Evolutionary conservation across 495 filamentous ascomycete genomes (phyloP).

Genomic region (Penicillium samsonianum): DNA sequence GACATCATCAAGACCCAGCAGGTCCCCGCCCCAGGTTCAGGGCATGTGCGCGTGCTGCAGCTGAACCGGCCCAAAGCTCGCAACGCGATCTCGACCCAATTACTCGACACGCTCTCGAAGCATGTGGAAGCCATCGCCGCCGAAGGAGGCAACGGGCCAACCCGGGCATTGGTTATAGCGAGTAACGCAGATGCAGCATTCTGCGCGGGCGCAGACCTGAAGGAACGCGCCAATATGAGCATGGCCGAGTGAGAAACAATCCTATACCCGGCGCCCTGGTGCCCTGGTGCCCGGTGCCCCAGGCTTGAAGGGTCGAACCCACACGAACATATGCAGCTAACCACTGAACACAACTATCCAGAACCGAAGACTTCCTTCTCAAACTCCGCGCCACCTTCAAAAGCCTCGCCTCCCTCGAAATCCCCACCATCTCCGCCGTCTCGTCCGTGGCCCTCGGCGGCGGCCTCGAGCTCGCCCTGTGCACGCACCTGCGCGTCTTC

Average conservation of each 20-base stretch:
- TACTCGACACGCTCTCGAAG: conserved; percentile 68
- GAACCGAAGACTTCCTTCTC: conserved; percentile 73
- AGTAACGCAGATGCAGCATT: conserved; percentile 79
- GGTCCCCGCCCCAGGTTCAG: conserved; percentile 75
- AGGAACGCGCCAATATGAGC: conserved; percentile 77
- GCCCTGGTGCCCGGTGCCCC: not conserved
- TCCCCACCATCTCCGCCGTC: conserved; percentile 87
- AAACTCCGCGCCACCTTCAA: conserved; percentile 72
- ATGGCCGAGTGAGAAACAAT: conserved; percentile 58
- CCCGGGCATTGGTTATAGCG: conserved; percentile 75
- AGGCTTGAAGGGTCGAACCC: not conserved
- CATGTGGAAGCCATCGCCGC: conserved; percentile 67
- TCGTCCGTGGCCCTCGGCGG: conserved; percentile 82
- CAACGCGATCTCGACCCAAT: conserved; percentile 82
- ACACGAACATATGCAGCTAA: conserved; percentile 1
- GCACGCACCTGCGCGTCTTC: conserved; percentile 83
- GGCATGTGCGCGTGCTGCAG: conserved; percentile 83
- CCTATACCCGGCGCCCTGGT: not conserved
- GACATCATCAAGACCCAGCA: conserved; percentile 68
- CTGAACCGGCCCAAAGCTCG: conserved; percentile 81
- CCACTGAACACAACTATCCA: conserved; percentile 30
- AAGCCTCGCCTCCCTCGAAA: conserved; percentile 65
- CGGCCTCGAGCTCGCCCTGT: conserved; percentile 85
- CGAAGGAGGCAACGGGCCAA: conserved; percentile 65
- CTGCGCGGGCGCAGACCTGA: conserved; percentile 93